phyloP scores from a whole-genome alignment of 2,329 filamentous ascomycete genomes.

The Diplodia seriata region DNA sequence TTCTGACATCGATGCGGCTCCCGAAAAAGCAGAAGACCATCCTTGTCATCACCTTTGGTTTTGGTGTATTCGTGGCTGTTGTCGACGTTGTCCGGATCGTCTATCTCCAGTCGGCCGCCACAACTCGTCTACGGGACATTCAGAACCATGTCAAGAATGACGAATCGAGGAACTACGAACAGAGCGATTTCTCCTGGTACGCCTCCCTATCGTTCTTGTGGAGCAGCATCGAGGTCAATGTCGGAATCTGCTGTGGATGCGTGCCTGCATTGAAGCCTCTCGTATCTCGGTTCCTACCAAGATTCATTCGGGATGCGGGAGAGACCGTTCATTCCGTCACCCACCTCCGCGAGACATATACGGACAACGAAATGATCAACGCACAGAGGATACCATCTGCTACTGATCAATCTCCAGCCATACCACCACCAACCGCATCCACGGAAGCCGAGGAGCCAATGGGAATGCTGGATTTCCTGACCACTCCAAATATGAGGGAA shows the following conservation, averaged over 20 bases:
- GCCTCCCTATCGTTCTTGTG: constrained; percentile 89
- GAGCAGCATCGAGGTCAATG: constrained; percentile 89
- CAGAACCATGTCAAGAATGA: constrained; percentile 40
- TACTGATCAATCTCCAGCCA: not conserved
- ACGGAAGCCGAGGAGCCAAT: constrained; percentile 42
- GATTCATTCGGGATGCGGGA: constrained; percentile 59
- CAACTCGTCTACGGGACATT: constrained; percentile 54
- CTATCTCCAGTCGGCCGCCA: constrained; percentile 78
- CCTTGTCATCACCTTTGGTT: constrained; percentile 81
- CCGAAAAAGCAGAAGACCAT: constrained; percentile 88
- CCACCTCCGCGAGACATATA: constrained; percentile 40
- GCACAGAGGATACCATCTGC: constrained; percentile 30
- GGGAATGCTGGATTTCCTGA: constrained; percentile 62
- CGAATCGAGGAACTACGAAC: constrained; percentile 49
- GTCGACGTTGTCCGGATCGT: constrained; percentile 90
- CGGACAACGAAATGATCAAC: constrained; percentile 32
- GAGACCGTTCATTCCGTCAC: constrained; percentile 36
- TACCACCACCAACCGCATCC: constrained; percentile 13
- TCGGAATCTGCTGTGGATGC: constrained; percentile 88
- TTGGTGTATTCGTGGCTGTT: constrained; percentile 85
- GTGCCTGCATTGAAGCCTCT: constrained; percentile 92
- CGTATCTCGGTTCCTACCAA: constrained; percentile 67
- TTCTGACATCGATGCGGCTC: constrained; percentile 84
- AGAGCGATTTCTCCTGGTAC: constrained; percentile 68
- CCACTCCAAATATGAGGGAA: constrained; percentile 54